A percentile compares a stretch with the other conserved stretches of the same genome.
Conservation (phyloP, 2,329 filamentous ascomycete genomes). For the Ploettnerulaceae sp. region DNA sequence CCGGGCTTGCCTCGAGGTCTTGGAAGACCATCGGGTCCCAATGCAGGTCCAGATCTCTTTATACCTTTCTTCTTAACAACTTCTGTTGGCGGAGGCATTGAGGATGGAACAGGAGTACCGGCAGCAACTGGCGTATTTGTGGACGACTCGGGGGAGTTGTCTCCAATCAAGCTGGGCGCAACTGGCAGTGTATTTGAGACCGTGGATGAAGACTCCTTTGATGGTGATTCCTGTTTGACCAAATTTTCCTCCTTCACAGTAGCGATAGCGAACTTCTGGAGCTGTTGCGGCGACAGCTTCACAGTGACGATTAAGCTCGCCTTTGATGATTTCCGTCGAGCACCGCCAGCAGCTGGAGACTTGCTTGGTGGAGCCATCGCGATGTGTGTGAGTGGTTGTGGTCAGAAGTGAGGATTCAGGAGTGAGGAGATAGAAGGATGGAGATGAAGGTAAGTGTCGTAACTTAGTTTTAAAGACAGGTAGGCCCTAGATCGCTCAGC, state of each 20-base stretch:
- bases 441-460: conserved; percentile 6
- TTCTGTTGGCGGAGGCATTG: conserved; percentile 56
- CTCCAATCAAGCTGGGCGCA: conserved; percentile 41
- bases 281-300: conserved; percentile 45
- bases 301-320: conserved; percentile 41
- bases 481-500: background rate
- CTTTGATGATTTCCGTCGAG: conserved; percentile 24
- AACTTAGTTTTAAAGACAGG: background rate
- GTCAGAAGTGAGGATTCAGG: conserved; percentile 10
- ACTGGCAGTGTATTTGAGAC: conserved; percentile 35
- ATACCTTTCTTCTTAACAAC: conserved; percentile 70
- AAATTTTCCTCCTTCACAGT: conserved; percentile 19
- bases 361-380: conserved; percentile 29
- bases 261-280: conserved; percentile 47
- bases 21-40: conserved; percentile 53
- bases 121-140: conserved; percentile 53
- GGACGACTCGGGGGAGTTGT: conserved; percentile 55
- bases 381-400: conserved; percentile 3
- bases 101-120: conserved; percentile 50
- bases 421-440: conserved; percentile 7
- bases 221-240: conserved; percentile 39
- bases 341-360: conserved; percentile 12
- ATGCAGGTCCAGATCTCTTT: conserved; percentile 64
- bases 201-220: conserved; percentile 39
- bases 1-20: conserved; percentile 82